Conservation (phyloP, 768 basidiomycete species). For the Tylopilus subfusipes region DNA sequence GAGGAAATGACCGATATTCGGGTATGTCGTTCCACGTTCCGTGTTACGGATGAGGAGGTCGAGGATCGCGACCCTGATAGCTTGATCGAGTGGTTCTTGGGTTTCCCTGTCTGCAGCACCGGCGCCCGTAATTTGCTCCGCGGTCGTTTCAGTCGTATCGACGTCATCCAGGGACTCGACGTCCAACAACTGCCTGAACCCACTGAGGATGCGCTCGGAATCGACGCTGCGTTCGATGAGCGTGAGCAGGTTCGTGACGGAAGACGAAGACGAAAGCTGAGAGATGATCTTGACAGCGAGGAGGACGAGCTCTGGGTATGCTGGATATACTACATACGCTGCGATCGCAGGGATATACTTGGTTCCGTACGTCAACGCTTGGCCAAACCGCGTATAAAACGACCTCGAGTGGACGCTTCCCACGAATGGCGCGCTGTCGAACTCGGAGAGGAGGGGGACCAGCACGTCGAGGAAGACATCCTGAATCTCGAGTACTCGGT, state of each 20-base stretch:
- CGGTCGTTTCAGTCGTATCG: conserved; percentile 52
- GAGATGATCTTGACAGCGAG: conserved; percentile 77
- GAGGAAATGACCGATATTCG: conserved; percentile 86
- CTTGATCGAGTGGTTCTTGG: conserved; percentile 54
- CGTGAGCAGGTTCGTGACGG: conserved; percentile 70
- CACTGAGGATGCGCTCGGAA: conserved; percentile 79
- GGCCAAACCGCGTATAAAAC: conserved; percentile 70
- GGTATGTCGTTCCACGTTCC: conserved; percentile 53
- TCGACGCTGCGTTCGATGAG: conserved; percentile 78
- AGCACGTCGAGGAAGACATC: conserved; percentile 87
- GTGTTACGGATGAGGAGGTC: conserved; percentile 82
- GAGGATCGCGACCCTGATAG: conserved; percentile 72
- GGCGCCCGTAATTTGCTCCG: conserved; percentile 67
- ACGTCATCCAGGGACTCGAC: conserved; percentile 62
- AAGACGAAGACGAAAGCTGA: conserved; percentile 59
- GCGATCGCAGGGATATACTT: conserved; percentile 80
- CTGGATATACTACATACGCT: conserved; percentile 66
- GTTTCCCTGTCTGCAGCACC: conserved; percentile 57
- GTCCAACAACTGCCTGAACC: conserved; percentile 66
- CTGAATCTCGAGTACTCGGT: conserved; percentile 80
- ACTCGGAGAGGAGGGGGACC: conserved; percentile 69
- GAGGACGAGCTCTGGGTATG: conserved; percentile 68
- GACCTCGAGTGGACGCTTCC: conserved; percentile 60
- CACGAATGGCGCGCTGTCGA: conserved; percentile 51
- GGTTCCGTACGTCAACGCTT: conserved; percentile 65